These are phyloP conservation scores for Leccinum angustisporum DNA, from an alignment of 1,284 basidiomycete species.

Conservation along the genomic window DNA sequence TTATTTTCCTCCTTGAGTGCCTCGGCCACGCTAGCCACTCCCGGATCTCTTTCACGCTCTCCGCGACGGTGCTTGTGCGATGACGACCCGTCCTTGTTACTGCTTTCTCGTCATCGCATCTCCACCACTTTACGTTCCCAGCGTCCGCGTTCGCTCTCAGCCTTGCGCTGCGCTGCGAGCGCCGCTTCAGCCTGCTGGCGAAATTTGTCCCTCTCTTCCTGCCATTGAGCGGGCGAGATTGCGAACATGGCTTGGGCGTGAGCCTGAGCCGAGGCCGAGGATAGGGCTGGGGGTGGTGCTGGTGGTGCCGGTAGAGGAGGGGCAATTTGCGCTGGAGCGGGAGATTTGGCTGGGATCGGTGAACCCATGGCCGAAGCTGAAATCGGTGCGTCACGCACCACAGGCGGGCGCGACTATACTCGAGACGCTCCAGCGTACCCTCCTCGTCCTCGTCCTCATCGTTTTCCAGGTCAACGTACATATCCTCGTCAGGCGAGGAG, in stretches of 20 bases:
- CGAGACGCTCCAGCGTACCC: constrained; percentile 18
- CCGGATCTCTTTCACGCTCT: constrained; percentile 20
- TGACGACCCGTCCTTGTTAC: constrained; percentile 13
- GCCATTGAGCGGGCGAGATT: background rate
- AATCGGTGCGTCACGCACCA: background rate
- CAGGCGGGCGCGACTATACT: constrained; percentile 11
- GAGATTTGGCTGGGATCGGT: background rate
- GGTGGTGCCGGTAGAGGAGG: background rate
- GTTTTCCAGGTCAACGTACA: background rate
- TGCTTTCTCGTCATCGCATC: constrained; percentile 14
- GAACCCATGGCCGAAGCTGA: background rate
- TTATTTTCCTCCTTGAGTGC: constrained; percentile 28
- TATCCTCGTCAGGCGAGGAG: constrained; percentile 8
- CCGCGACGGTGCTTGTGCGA: constrained; percentile 19
- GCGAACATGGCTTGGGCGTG: background rate
- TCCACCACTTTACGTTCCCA: constrained; percentile 27
- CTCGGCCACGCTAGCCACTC: constrained; percentile 5
- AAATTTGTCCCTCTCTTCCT: constrained; percentile 17
- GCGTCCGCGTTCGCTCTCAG: constrained; percentile 19
- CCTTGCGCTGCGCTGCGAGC: constrained; percentile 13
- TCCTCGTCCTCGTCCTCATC: background rate
- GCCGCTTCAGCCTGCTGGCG: constrained; percentile 12
- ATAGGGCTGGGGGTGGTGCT: background rate
- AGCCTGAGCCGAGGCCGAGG: background rate
- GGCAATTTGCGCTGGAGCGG: background rate